phyloP scores from a whole-genome alignment of 257 asterid genomes.

The Cynanchum wilfordii region DNA sequence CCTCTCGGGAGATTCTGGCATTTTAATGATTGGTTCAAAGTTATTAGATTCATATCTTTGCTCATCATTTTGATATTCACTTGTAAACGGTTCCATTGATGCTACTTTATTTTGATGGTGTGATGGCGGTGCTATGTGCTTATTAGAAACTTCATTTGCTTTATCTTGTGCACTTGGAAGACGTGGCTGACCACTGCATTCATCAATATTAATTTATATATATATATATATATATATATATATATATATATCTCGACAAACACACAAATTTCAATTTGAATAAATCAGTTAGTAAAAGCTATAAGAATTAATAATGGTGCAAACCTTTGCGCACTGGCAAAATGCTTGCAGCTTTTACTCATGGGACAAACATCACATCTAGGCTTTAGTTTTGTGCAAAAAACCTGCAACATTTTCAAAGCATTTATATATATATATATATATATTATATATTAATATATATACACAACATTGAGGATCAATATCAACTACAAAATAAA shows the following conservation, averaged over 20 bases:
- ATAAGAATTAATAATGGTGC: not conserved
- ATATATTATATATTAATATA: too few relatives aligned
- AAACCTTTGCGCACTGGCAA: slow-evolving; percentile 77
- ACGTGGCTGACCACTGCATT: slow-evolving; percentile 30
- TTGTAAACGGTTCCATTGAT: not conserved
- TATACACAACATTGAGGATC: not conserved
- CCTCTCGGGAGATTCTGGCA: slow-evolving; percentile 42
- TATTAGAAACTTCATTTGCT: slow-evolving; percentile 8
- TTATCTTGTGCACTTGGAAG: slow-evolving; percentile 26
- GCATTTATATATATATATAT: not conserved
- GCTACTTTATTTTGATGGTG: too few relatives aligned
- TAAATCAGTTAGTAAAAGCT: too few relatives aligned
- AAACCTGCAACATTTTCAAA: slow-evolving; percentile 41
- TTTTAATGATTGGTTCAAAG: slow-evolving; percentile 45
- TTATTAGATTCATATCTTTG: not conserved
- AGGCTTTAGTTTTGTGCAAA: slow-evolving; percentile 76
- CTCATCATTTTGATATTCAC: slow-evolving; percentile 16
- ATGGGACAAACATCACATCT: slow-evolving; percentile 83
- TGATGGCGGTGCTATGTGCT: not conserved
- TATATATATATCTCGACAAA: too few relatives aligned
- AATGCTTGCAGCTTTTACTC: slow-evolving; percentile 80
- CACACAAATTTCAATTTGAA: too few relatives aligned
- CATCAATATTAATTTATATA: too few relatives aligned
- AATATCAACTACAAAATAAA: not conserved
- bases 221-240: too few relatives aligned